These are phyloP conservation scores for Cyclotella choctawhatcheeana DNA, from an alignment of 108 stramenopile genomes.

Conservation along the genomic window DNA sequence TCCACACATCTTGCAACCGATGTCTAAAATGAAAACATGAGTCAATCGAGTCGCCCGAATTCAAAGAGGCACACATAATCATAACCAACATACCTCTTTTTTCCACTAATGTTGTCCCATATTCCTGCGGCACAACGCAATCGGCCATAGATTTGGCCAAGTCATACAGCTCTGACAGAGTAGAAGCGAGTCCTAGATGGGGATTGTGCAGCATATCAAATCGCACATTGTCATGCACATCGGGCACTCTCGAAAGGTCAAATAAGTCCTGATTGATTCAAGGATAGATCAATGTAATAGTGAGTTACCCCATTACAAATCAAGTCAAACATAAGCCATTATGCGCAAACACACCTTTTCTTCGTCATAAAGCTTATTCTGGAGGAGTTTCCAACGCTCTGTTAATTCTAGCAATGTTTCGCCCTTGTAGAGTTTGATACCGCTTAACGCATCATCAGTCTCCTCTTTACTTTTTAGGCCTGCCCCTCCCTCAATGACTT, in stretches of 20 bases:
- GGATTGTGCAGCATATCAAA: slow-evolving; percentile 92
- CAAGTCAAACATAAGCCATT: not conserved
- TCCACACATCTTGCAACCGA: slow-evolving; percentile 89
- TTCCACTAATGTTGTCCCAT: slow-evolving; percentile 87
- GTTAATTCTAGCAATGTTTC: slow-evolving; percentile 93
- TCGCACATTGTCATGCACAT: slow-evolving; percentile 85
- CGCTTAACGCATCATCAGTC: slow-evolving; percentile 81
- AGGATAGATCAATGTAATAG: not conserved
- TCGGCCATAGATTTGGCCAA: slow-evolving; percentile 93
- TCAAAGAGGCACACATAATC: no score
- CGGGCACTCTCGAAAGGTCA: slow-evolving; percentile 93
- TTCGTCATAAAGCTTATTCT: slow-evolving; percentile 87
- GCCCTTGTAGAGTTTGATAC: slow-evolving; percentile 92
- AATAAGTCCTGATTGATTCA: slow-evolving; percentile 58
- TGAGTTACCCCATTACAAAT: not conserved
- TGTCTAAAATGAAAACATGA: no score
- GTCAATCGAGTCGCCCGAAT: no score
- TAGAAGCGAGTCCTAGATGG: slow-evolving; percentile 79
- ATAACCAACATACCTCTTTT: slow-evolving; percentile 91
- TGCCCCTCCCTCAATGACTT: slow-evolving; percentile 80
- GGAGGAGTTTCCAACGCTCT: slow-evolving; percentile 94
- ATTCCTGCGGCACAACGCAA: slow-evolving; percentile 97
- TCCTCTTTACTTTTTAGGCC: slow-evolving; percentile 76
- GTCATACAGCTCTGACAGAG: slow-evolving; percentile 86
- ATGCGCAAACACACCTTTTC: slow-evolving; percentile 38